A percentile compares a stretch with the other conserved stretches of the same genome.
phyloP scores from a whole-genome alignment of 495 filamentous ascomycete genomes.

The Terfezia boudieri region DNA sequence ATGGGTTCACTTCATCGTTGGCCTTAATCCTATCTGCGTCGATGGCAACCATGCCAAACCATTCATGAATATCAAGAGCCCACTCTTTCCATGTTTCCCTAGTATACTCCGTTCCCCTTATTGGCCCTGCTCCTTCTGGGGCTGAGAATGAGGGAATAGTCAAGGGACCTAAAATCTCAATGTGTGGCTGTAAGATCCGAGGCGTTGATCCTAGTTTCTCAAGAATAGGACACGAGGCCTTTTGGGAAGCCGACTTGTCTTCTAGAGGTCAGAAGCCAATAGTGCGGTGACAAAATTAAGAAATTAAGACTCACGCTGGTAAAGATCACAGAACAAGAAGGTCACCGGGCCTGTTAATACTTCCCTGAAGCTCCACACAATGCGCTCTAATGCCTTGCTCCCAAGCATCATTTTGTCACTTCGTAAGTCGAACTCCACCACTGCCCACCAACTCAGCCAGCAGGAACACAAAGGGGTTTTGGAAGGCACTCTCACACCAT shows the following conservation, averaged over 20 bases:
- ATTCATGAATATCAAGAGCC: slow-evolving; percentile 52
- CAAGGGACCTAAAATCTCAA: background rate
- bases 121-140: background rate
- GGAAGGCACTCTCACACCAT: slow-evolving; percentile 21
- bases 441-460: slow-evolving; percentile 23
- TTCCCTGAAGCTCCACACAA: slow-evolving; percentile 68
- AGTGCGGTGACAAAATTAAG: background rate
- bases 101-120: slow-evolving; percentile 19
- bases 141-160: background rate
- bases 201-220: background rate
- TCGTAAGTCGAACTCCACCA: slow-evolving; percentile 61
- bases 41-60: slow-evolving; percentile 53
- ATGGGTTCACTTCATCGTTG: slow-evolving; percentile 55
- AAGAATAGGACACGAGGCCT: background rate
- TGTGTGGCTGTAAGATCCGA: background rate
- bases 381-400: slow-evolving; percentile 72
- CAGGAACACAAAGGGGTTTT: background rate
- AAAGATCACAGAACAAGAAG: slow-evolving; percentile 63
- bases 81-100: slow-evolving; percentile 21
- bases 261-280: no score
- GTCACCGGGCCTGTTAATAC: slow-evolving; percentile 45
- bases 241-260: no score
- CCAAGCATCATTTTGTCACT: slow-evolving; percentile 67
- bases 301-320: background rate
- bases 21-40: slow-evolving; percentile 31